Evolutionary conservation across 2,329 filamentous ascomycete genomes (phyloP), one percentile per base, ranked within the genome.

Genomic region (Leptographium wingfieldii): DNA sequence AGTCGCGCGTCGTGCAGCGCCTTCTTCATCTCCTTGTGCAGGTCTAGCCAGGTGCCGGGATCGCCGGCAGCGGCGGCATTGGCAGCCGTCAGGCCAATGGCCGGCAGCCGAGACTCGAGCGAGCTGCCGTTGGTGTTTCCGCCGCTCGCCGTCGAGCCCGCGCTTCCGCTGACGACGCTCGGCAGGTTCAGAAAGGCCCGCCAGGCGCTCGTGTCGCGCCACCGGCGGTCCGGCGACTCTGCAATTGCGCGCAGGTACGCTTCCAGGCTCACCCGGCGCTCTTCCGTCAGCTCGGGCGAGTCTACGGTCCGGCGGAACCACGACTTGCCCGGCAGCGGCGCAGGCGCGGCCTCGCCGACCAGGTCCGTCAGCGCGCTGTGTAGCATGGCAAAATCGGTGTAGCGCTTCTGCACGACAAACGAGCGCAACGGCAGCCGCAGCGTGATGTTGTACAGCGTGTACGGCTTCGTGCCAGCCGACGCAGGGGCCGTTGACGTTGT

Each of bases 391-490:
- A 94, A 94, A 69, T 94, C 89, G 58, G 85, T 90, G 76, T 92
- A 95, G 67, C 89, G 87, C 73, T 92, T 92, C 68, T 85, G 83
- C 5, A 91, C 78, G 64, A 87, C 85, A 67, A 86, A 88, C 5
- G 87, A 87, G 55, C 87, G 84, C 16, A 92, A 80, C 0, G 89
- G 88, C 1, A 91, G 83, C 57, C 87, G 84, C 61, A 94, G 78
- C 27, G 83, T 85, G 71, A 92, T 86, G 71, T 89, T 88, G 76
- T 92, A 92, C 64, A 86, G 80, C 0, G 88, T 92, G 71, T 84
- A 90, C 0, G 85, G 79, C 67, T 90, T 89, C 63, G 78, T 76
- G 64, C 77, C 76, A 61, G 78, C 74, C 58, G 74, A 61, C 3
- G 74, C 70, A 1, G 71, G 71, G 58, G 79, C 77, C 61, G 82